These are phyloP conservation scores for Exophiala sideris DNA, from an alignment of 2,329 filamentous ascomycete genomes.

Conservation along the genomic window DNA sequence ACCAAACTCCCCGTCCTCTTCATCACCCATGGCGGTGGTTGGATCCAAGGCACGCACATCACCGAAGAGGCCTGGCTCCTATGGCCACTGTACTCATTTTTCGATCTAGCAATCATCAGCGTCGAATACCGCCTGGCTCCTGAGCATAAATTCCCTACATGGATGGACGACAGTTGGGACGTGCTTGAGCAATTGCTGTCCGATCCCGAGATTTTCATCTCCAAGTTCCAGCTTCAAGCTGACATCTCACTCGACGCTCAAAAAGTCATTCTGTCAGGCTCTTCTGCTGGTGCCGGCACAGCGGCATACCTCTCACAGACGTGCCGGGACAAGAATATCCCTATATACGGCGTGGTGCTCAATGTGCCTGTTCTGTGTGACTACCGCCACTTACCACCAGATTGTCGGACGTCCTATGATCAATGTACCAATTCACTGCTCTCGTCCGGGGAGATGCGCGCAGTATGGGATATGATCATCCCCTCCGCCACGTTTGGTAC, in stretches of 20 bases:
- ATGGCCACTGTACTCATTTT: conserved; percentile 11
- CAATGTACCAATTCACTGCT: neutral
- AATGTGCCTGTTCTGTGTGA: conserved; percentile 9
- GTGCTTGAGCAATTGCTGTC: conserved; percentile 25
- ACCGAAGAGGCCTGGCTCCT: conserved; percentile 13
- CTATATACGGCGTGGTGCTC: conserved; percentile 5
- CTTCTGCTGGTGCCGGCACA: conserved; percentile 45
- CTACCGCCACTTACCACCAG: conserved; percentile 3
- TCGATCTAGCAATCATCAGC: conserved; percentile 25
- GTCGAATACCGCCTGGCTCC: conserved; percentile 33
- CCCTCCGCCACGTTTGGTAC: neutral
- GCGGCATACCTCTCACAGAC: conserved; percentile 37
- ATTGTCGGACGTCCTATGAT: neutral
- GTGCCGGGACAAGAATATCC: conserved; percentile 2
- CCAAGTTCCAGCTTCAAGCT: neutral
- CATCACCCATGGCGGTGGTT: conserved; percentile 17
- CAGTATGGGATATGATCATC: conserved; percentile 8
- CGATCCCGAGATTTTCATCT: neutral
- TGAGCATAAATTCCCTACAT: conserved; percentile 27
- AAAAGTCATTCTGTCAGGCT: conserved; percentile 49
- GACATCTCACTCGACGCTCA: conserved; percentile 21
- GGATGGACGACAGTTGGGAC: conserved; percentile 28
- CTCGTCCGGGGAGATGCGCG: conserved; percentile 4
- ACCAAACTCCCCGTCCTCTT: conserved; percentile 7
- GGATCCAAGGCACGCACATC: conserved; percentile 13